These are phyloP conservation scores for Tilletia setariae DNA, from an alignment of 1,284 basidiomycete genomes.

Conservation along the genomic window DNA sequence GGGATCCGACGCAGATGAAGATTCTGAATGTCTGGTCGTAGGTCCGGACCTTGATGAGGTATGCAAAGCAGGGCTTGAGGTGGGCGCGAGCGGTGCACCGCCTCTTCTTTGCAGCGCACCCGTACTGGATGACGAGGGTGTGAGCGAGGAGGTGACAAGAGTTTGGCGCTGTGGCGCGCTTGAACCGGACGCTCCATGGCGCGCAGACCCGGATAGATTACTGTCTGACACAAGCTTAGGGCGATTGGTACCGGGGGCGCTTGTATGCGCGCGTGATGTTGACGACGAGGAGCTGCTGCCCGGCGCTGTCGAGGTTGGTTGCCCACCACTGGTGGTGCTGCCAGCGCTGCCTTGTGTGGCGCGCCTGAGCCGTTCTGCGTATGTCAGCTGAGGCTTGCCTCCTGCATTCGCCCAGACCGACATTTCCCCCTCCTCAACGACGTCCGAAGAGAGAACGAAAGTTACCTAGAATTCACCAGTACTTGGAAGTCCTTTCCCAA, in stretches of 20 bases:
- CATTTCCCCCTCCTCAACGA: not conserved
- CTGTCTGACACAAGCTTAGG: not conserved
- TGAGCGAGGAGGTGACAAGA: not conserved
- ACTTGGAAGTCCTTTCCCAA: no score
- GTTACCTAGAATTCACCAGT: no score
- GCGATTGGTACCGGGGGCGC: not conserved
- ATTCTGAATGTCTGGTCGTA: not conserved
- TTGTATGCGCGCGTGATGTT: not conserved
- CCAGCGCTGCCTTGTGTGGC: conserved; percentile 3
- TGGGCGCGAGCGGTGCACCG: no score
- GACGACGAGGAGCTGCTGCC: not conserved
- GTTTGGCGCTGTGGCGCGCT: not conserved
- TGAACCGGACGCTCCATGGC: not conserved
- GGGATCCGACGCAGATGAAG: not conserved
- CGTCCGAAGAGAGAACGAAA: no score
- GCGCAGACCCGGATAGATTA: not conserved
- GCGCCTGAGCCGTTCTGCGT: conserved; percentile 13
- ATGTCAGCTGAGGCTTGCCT: conserved; percentile 15
- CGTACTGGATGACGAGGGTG: not conserved
- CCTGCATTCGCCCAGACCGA: conserved; percentile 12
- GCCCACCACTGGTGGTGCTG: not conserved
- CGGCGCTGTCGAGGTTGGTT: not conserved
- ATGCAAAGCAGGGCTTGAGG: not conserved
- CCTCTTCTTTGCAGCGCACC: no score
- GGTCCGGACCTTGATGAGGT: not conserved